Conservation (phyloP, 495 filamentous ascomycete species). For the Immersiella caudata region DNA sequence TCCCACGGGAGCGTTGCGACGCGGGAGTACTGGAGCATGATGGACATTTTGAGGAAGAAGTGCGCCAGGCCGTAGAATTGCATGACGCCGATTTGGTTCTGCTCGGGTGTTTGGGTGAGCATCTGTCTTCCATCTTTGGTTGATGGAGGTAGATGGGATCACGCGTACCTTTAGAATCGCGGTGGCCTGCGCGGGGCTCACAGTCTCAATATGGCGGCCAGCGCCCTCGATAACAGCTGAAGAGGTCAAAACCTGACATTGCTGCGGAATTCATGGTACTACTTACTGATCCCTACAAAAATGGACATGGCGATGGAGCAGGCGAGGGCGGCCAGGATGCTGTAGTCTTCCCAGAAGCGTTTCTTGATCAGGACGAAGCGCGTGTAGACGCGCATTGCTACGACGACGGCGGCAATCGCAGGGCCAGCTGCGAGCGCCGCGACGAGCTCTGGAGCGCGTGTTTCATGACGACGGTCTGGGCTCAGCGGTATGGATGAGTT, state of each 20-base stretch:
- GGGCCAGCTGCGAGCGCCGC: constrained; percentile 13
- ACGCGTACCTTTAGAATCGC: background rate
- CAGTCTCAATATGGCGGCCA: background rate
- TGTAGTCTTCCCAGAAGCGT: constrained; percentile 18
- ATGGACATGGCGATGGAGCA: constrained; percentile 7
- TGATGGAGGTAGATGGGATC: background rate
- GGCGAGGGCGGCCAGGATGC: constrained; percentile 9
- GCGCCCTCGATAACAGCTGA: background rate
- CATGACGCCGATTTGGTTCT: background rate
- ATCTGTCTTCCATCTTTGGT: background rate
- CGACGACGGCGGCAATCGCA: constrained; percentile 1
- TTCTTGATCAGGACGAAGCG: constrained; percentile 13
- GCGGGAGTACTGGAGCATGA: constrained; percentile 17
- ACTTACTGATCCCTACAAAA: constrained; percentile 6
- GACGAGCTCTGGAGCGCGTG: background rate
- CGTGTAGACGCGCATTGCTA: constrained; percentile 18
- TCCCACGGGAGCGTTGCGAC: constrained; percentile 10
- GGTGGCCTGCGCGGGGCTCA: background rate
- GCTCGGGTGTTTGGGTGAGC: background rate
- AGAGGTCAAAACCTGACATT: background rate
- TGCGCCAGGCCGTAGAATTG: constrained; percentile 13
- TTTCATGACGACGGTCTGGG: background rate
- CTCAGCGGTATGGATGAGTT: background rate
- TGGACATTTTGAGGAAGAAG: constrained; percentile 22
- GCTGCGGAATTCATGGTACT: background rate